Conservation (phyloP, 2,329 filamentous ascomycete species). For the Grosmannia serpens region DNA sequence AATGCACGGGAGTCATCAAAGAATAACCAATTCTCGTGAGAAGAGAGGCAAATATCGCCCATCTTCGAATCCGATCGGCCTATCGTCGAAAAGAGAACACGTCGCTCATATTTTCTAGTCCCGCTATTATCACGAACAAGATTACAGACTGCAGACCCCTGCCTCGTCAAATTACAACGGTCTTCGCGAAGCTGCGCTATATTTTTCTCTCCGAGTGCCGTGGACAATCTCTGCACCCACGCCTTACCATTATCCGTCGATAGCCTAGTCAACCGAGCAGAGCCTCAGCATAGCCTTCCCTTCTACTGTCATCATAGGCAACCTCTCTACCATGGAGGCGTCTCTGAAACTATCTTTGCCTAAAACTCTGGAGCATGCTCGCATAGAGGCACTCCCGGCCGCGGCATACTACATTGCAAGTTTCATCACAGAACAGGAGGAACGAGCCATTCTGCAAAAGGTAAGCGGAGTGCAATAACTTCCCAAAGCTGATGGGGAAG, state of each 20-base stretch:
- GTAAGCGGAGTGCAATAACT: slow-evolving; percentile 26
- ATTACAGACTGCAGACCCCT: slow-evolving; percentile 7
- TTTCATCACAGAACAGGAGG: slow-evolving; percentile 71
- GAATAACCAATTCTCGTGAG: background rate
- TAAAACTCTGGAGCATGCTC: slow-evolving; percentile 35
- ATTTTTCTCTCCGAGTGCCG: background rate
- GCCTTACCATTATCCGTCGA: background rate
- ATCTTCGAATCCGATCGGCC: background rate
- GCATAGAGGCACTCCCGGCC: slow-evolving; percentile 44
- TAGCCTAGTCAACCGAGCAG: background rate
- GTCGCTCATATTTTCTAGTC: background rate
- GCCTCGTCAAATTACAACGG: slow-evolving; percentile 6
- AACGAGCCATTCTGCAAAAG: slow-evolving; percentile 58
- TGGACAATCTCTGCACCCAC: background rate
- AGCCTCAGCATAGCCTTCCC: background rate
- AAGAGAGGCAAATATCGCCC: background rate
- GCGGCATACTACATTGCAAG: slow-evolving; percentile 75
- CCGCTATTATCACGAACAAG: slow-evolving; percentile 8
- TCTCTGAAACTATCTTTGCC: slow-evolving; percentile 23
- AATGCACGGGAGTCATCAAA: background rate
- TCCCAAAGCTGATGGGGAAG: background rate
- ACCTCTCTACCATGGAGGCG: slow-evolving; percentile 1
- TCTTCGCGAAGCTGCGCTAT: background rate
- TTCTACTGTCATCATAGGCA: background rate
- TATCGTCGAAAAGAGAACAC: background rate